These are phyloP conservation scores for Striga asiatica DNA, from an alignment of 257 asterid species.

Conservation along the genomic window DNA sequence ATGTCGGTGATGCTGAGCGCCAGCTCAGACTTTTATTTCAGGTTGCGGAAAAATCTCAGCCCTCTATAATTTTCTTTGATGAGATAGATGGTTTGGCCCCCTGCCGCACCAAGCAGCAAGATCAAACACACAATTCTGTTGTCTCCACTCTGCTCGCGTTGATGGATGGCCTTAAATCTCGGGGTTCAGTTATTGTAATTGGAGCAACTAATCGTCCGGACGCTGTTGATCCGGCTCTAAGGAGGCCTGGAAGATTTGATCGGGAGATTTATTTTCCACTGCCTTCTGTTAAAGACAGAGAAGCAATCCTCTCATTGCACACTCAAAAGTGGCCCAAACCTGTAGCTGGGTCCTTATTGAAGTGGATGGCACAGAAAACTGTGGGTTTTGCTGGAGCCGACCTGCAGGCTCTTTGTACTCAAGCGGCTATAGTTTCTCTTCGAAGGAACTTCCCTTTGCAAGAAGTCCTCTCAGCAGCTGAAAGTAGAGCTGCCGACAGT, in stretches of 20 bases:
- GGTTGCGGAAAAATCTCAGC: conserved; percentile 98
- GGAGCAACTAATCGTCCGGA: conserved; percentile 99
- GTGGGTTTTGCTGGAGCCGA: conserved; percentile 99
- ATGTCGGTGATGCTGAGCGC: conserved; percentile 99
- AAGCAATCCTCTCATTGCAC: conserved; percentile 77
- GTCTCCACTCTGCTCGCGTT: conserved; percentile 95
- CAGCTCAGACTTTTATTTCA: conserved; percentile 91
- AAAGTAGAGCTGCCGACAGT: conserved; percentile 26
- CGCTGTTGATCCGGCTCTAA: conserved; percentile 91
- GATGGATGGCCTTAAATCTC: conserved; percentile 95
- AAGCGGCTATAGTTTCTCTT: conserved; percentile 77
- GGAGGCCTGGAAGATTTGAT: conserved; percentile 99
- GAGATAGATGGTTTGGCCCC: conserved; percentile 99
- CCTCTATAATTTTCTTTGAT: conserved; percentile 93
- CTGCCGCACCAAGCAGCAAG: conserved; percentile 79
- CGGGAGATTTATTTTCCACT: conserved; percentile 92
- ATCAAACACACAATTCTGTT: conserved; percentile 98
- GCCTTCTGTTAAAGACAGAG: conserved; percentile 87
- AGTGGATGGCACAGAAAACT: conserved; percentile 73
- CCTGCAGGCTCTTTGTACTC: conserved; percentile 97
- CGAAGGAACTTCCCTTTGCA: conserved; percentile 84
- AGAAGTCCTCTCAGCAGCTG: conserved; percentile 58
- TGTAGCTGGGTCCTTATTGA: conserved; percentile 64
- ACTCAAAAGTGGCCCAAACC: conserved; percentile 95
- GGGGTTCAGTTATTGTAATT: conserved; percentile 95